phyloP scores from a whole-genome alignment of 2,329 filamentous ascomycete genomes.

The Apiospora sp. region DNA sequence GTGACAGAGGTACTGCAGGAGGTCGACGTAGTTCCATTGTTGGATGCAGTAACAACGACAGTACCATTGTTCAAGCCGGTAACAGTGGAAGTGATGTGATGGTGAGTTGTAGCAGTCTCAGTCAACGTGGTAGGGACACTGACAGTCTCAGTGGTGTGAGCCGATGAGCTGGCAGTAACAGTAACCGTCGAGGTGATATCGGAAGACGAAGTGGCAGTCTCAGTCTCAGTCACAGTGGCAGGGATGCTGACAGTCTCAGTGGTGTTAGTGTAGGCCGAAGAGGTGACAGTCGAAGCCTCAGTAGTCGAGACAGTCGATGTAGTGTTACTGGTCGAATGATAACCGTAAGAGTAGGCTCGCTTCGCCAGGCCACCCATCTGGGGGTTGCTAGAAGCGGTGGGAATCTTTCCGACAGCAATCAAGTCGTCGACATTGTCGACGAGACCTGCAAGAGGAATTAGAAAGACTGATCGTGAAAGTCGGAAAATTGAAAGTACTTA shows the following conservation, averaged over 20 bases:
- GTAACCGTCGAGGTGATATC: not conserved
- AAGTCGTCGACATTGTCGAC: slow-evolving; percentile 11
- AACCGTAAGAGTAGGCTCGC: slow-evolving; percentile 10
- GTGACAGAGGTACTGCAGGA: not conserved
- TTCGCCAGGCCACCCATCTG: slow-evolving; percentile 5
- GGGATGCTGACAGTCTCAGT: not conserved
- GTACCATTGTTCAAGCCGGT: slow-evolving; percentile 9
- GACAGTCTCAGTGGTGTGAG: not conserved
- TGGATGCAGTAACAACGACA: not conserved
- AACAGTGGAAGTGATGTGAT: not conserved
- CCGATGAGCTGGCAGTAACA: not conserved
- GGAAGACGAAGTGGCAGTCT: not conserved
- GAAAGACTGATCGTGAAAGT: not conserved
- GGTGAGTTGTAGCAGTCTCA: not conserved
- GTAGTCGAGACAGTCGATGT: not conserved
- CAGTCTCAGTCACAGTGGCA: slow-evolving; percentile 6
- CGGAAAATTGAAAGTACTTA: not conserved
- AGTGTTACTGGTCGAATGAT: not conserved
- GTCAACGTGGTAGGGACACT: not conserved
- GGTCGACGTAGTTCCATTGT: not conserved
- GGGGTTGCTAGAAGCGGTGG: not conserved
- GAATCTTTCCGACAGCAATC: slow-evolving; percentile 4
- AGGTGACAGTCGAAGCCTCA: not conserved
- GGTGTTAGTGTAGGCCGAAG: not conserved
- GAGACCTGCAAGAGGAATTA: not conserved